A percentile compares a stretch with the other conserved stretches of the same genome.
phyloP scores from a whole-genome alignment of 805 yeast genomes.

The Debaryomyces maramus region DNA sequence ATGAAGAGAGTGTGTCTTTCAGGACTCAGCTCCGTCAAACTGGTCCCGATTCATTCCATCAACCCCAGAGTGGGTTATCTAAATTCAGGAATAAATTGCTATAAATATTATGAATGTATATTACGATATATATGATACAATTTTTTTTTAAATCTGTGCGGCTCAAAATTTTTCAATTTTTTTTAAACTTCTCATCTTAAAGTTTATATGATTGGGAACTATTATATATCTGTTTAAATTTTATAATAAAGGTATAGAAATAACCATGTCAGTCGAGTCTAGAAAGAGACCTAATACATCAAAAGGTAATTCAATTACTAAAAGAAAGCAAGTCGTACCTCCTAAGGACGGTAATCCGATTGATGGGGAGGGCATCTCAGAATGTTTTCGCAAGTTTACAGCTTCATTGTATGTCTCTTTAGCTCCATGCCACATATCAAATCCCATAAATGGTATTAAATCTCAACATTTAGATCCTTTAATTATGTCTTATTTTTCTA shows the following conservation, averaged over 20 bases:
- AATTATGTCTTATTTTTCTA: constrained; percentile 75
- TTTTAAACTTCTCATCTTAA: constrained; percentile 9
- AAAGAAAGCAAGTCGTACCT: constrained; percentile 16
- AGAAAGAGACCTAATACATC: background rate
- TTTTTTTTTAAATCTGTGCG: constrained; percentile 4
- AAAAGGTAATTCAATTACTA: constrained; percentile 7
- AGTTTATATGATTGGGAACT: too few relatives aligned
- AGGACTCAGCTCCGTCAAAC: constrained; percentile 8
- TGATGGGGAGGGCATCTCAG: constrained; percentile 50
- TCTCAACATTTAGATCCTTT: constrained; percentile 89
- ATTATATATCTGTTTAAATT: too few relatives aligned
- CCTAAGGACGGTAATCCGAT: constrained; percentile 38
- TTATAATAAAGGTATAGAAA: background rate
- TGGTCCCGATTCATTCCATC: constrained; percentile 1
- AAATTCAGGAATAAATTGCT: constrained; percentile 21
- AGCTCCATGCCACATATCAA: constrained; percentile 75
- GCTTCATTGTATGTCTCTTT: constrained; percentile 75
- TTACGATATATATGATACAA: too few relatives aligned
- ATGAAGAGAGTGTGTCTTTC: constrained; percentile 40
- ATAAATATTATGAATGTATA: too few relatives aligned
- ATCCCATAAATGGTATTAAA: constrained; percentile 77
- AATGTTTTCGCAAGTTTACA: constrained; percentile 65
- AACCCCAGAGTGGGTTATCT: constrained; percentile 14
- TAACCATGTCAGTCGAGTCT: constrained; percentile 1
- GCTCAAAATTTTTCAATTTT: constrained; percentile 9